Evolutionary conservation across 2,329 filamentous ascomycete species (phyloP).

Genomic region (Colletotrichum tropicicola): DNA sequence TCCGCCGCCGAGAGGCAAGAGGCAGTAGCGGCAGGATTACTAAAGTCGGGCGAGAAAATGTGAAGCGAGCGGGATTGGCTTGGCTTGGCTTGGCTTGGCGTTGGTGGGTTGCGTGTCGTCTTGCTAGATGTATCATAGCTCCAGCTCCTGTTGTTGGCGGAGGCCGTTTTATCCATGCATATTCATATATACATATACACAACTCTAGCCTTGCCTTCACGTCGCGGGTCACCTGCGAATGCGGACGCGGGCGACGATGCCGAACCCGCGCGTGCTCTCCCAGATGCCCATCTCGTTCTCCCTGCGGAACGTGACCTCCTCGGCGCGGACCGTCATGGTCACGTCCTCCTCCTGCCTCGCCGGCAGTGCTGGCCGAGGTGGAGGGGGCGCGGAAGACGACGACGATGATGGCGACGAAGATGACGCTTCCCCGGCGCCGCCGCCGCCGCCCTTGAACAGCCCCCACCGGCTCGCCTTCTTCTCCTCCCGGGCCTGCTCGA

Average conservation of each 20-base stretch:
- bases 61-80: neutral
- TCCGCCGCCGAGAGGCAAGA: conserved; percentile 1
- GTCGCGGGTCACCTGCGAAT: conserved; percentile 16
- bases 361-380: neutral
- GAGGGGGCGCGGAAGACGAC: neutral
- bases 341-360: conserved; percentile 35
- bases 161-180: neutral
- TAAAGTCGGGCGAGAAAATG: neutral
- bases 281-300: conserved; percentile 62
- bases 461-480: conserved; percentile 45
- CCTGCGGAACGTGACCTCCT: conserved; percentile 59
- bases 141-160: neutral
- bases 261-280: conserved; percentile 60
- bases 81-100: neutral
- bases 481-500: conserved; percentile 42
- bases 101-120: conserved; percentile 6
- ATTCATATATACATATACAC: neutral
- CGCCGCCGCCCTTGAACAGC: conserved; percentile 39
- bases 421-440: conserved; percentile 31
- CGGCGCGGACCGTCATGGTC: conserved; percentile 50
- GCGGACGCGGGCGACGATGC: conserved; percentile 53
- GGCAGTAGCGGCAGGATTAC: neutral
- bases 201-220: neutral
- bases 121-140: conserved; percentile 18
- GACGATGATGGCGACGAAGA: conserved; percentile 8